Evolutionary conservation across 805 yeast species (phyloP), one percentile per base, ranked within the genome.

Genomic region (Maudiozyma turicensis): DNA sequence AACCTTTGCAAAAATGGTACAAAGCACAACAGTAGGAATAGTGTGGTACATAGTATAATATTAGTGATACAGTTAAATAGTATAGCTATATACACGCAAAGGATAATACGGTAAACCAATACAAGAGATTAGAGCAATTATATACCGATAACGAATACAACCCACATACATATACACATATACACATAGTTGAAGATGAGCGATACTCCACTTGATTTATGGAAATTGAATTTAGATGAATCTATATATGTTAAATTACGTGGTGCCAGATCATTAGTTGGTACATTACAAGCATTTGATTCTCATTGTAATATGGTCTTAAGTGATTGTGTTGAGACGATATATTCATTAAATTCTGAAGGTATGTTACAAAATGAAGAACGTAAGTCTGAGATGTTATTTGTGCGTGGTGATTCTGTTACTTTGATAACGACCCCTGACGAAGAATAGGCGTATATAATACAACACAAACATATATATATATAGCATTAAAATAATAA

Each of bases 351-450:
- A 33, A 33, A 34, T 10, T 20, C 20, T 28, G 81, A 74, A 5
- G 77, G 73, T 3, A 77, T 59, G 42, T 54, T 72, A 48, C 63
- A 70, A 63, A 66, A 77, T 8, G 65, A 59, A 15, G 73, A 73
- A 26, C 84, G 81, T 60, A 75, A 76, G 53, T 77, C 88, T 14
- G 96, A 87, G 49, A 86, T 93, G 89, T 81, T 93, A 41, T 91
- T 91, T 69, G 90, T 93, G 13, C 82, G 99, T 71, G 99, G 99
- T n/a, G 99, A 93, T 68, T 82, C 95, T 3, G 98, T 93, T 42
- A 87, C 95, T 46, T 75, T 90, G 57, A 82, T 93, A 48, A 81
- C 84, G 48, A 74, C 82, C 5, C 70, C 74, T 26, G 66, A 62
- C 10, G 64, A 56, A 15, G 42, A 28, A 29, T 28, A 39, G 20